Percentiles rank a stretch among this genome's conserved stretches.
Evolutionary conservation across 345 rosid species (phyloP).

Genomic region (Erysimum cheiranthoides): DNA sequence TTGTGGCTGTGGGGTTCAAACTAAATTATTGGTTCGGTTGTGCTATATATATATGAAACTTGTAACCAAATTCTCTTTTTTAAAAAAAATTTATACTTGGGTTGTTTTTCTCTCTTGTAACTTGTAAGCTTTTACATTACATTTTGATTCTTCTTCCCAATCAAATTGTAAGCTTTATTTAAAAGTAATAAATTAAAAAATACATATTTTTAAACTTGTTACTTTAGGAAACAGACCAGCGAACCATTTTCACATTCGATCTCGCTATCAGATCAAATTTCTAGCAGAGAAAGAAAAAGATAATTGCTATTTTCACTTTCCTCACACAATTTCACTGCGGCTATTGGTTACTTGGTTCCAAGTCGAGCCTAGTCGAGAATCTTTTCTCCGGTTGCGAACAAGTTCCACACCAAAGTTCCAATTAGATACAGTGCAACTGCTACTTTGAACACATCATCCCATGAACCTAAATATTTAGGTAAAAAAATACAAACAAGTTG

Average conservation of each 20-base stretch:
- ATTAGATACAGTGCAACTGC: constrained; percentile 78
- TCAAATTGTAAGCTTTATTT: constrained; percentile 35
- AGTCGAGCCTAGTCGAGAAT: constrained; percentile 63
- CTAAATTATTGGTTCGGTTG: constrained; percentile 37
- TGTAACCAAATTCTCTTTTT: constrained; percentile 27
- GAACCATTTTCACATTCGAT: constrained; percentile 17
- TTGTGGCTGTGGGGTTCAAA: no score
- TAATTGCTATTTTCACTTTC: constrained; percentile 13
- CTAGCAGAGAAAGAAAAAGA: constrained; percentile 7
- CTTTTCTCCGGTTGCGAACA: constrained; percentile 90
- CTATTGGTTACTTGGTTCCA: constrained; percentile 20
- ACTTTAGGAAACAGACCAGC: constrained; percentile 34
- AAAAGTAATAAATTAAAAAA: constrained; percentile 8
- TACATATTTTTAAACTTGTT: constrained; percentile 13
- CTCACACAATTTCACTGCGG: constrained; percentile 25
- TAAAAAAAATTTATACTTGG: neutral
- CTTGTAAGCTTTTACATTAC: constrained; percentile 43
- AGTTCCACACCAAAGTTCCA: constrained; percentile 90
- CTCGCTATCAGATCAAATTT: constrained; percentile 24
- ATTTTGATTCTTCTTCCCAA: constrained; percentile 13
- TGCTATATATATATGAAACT: neutral
- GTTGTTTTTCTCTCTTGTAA: constrained; percentile 32
- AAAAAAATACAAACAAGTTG: neutral
- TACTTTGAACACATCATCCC: constrained; percentile 96
- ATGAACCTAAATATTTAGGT: constrained; percentile 64